Base-by-base conservation (phyloP, 1,284 basidiomycete species). In the Sanghuangporus baumii region DNA sequence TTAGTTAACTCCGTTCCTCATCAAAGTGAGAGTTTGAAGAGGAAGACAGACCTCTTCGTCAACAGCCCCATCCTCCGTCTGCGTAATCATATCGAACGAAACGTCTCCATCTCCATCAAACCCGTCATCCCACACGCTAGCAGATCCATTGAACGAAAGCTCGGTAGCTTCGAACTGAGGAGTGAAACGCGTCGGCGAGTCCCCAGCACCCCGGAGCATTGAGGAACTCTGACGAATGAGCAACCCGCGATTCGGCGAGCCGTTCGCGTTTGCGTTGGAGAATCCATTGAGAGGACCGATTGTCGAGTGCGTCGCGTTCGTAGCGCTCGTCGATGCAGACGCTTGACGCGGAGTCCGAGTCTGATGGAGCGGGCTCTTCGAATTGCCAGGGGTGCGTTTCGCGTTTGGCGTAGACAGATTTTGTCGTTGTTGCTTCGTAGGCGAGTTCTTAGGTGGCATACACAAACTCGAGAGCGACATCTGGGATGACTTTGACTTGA, bases 1-100 rank as follows among this genome's bases (percentile, higher is more conserved):
- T 47, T 18, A 12, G 7, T n/a, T 4, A n/a, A 38, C 8, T 6
- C 8, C 26, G 50, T 6, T 26, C 31, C 43, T 46, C 12, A 18
- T 6, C 1, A 65, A 5, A 52, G 64, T 41, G 65, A 52, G 62
- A 66, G 66, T 47, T 65, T 59, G 61, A 48, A 26, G 16, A 57
- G 59, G 48, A 23, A 9, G 48, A 71, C 74, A 60, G 60, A 82
- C 87, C 69, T 90, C 88, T 69, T 90, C 88, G 66, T 90, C 88
- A 1, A 88, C 77, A 26, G 83, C 79, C 0, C 81, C 83, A 60
- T 89, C 87, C 48, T 83, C 79, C 1, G 81, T 73, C 62, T 89
- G 88, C 1, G 88, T 90, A 54, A 89, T 72, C 81, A 91, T 82
- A 66, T 90, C 88, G 63, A 88, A 72, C 34, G 76, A 76, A 73